These are phyloP conservation scores for Saururus chinensis DNA, from an alignment of 164 flowering plant genomes.

Conservation along the genomic window DNA sequence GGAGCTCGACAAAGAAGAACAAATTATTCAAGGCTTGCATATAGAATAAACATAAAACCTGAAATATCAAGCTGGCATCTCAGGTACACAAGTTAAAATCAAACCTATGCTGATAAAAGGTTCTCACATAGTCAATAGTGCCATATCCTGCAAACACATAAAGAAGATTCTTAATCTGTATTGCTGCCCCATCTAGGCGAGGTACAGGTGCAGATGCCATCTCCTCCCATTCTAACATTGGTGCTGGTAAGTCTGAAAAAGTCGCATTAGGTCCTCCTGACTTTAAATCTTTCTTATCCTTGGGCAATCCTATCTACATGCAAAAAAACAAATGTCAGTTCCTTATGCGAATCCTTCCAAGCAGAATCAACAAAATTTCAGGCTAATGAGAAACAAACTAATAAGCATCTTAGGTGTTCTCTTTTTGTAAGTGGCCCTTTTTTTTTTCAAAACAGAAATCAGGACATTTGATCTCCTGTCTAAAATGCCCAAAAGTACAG, in stretches of 20 bases:
- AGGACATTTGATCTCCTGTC: not conserved
- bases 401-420: not conserved
- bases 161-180: constrained; percentile 67
- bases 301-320: constrained; percentile 13
- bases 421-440: not conserved
- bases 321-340: not conserved
- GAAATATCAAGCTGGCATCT: not conserved
- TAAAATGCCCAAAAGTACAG: not conserved
- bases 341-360: not conserved
- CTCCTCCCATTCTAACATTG: constrained; percentile 68
- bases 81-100: not conserved
- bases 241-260: constrained; percentile 75
- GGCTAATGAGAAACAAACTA: not conserved
- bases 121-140: constrained; percentile 56
- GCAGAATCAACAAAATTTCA: not conserved
- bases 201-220: constrained; percentile 81
- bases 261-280: constrained; percentile 24
- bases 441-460: not conserved
- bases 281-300: not conserved
- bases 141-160: constrained; percentile 85
- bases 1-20: not conserved
- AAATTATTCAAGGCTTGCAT: not conserved
- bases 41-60: no score
- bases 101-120: not conserved
- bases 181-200: constrained; percentile 72